phyloP scores from a whole-genome alignment of 768 basidiomycete species.

The Candolleomyces aberdarensis region DNA sequence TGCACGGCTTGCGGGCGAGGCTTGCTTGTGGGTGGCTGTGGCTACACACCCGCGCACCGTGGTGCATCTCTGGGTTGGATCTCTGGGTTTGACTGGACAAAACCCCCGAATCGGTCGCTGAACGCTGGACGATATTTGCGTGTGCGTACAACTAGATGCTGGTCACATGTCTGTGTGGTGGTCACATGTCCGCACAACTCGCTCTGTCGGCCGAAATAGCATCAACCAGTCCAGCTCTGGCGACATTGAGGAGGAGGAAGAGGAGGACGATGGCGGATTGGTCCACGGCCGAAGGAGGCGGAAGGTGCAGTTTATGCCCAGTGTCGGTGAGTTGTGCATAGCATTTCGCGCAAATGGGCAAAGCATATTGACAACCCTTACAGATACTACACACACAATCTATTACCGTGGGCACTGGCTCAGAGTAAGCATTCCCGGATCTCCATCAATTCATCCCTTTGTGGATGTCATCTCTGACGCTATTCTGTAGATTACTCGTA shows the following conservation, averaged over 20 bases:
- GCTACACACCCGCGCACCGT: no score
- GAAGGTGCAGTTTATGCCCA: slow-evolving; percentile 84
- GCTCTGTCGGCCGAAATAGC: slow-evolving; percentile 61
- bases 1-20: no score
- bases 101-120: no score
- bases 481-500: slow-evolving; percentile 65
- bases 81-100: no score
- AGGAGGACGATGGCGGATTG: slow-evolving; percentile 46
- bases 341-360: slow-evolving; percentile 7
- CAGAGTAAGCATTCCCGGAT: slow-evolving; percentile 45
- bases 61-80: no score
- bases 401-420: slow-evolving; percentile 91
- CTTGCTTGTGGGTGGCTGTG: no score
- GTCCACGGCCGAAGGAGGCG: slow-evolving; percentile 72
- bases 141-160: no score
- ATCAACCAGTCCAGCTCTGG: slow-evolving; percentile 68
- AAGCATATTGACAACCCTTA: slow-evolving; percentile 1
- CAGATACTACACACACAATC: slow-evolving; percentile 85
- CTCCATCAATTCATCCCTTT: slow-evolving; percentile 14
- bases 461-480: slow-evolving; percentile 4
- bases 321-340: slow-evolving; percentile 49
- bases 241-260: slow-evolving; percentile 73
- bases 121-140: no score
- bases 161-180: no score
- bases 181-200: no score